A percentile compares a stretch with the other conserved stretches of the same genome.
Conservation (phyloP, 345 rosid genomes). For the Crucihimalaya himalaica region DNA sequence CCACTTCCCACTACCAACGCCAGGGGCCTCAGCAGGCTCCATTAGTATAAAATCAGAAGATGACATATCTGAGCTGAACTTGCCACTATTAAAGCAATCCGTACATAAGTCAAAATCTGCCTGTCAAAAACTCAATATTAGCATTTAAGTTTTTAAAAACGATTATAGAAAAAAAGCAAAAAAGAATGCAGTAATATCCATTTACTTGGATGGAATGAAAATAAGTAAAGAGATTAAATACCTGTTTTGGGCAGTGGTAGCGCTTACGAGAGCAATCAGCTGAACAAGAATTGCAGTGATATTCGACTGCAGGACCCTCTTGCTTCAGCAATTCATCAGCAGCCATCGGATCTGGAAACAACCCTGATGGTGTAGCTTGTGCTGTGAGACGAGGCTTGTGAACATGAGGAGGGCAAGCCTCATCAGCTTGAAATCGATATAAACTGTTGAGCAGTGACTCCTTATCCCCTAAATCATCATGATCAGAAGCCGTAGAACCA, state of each 20-base stretch:
- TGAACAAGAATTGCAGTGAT: conserved; percentile 98
- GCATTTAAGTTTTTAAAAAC: neutral
- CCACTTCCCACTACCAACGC: conserved; percentile 88
- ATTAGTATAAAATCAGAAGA: conserved; percentile 93
- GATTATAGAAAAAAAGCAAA: neutral
- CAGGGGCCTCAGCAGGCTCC: conserved; percentile 90
- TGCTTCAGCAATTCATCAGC: conserved; percentile 73
- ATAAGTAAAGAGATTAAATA: conserved; percentile 40
- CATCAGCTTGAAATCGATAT: conserved; percentile 68
- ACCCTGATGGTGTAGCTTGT: conserved; percentile 58
- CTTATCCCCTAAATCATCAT: conserved; percentile 42
- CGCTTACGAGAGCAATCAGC: conserved; percentile 99
- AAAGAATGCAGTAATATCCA: neutral
- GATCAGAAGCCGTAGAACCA: conserved; percentile 41
- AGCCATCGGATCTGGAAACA: conserved; percentile 70
- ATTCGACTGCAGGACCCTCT: conserved; percentile 91
- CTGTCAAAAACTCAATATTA: conserved; percentile 56
- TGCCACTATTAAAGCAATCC: conserved; percentile 85
- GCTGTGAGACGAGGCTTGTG: conserved; percentile 54
- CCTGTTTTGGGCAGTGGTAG: conserved; percentile 99
- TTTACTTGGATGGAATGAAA: neutral
- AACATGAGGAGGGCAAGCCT: conserved; percentile 50
- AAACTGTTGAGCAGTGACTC: conserved; percentile 68
- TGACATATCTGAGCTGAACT: conserved; percentile 89
- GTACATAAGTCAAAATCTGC: conserved; percentile 99